Evolutionary conservation across 139 green algal species (phyloP).

Genomic region (Chloropicon primus): DNA sequence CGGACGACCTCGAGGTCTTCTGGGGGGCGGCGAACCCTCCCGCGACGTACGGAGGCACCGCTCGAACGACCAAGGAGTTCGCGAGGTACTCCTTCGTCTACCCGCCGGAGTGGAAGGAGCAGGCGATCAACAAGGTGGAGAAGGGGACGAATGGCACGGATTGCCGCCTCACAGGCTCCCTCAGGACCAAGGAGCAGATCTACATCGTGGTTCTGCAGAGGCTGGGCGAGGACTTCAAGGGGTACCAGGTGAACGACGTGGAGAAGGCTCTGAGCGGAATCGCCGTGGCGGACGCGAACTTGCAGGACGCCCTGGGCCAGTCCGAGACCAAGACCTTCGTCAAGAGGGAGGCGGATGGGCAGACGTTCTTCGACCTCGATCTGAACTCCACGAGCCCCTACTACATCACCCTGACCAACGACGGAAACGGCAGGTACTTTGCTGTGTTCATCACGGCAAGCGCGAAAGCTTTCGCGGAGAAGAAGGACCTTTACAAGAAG

Average conservation of each 20-base stretch:
- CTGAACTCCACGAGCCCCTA: slow-evolving; percentile 25
- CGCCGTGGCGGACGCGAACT: slow-evolving; percentile 71
- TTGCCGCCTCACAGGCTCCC: slow-evolving; percentile 43
- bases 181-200: slow-evolving; percentile 30
- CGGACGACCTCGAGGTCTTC: slow-evolving; percentile 18
- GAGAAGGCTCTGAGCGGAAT: slow-evolving; percentile 64
- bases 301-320: slow-evolving; percentile 44
- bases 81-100: slow-evolving; percentile 67
- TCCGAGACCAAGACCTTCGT: slow-evolving; percentile 19
- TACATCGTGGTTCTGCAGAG: slow-evolving; percentile 63
- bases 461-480: not conserved
- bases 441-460: not conserved
- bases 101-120: slow-evolving; percentile 52
- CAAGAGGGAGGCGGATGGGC: slow-evolving; percentile 35
- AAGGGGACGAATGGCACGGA: slow-evolving; percentile 79
- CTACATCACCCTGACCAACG: not conserved
- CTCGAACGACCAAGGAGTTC: slow-evolving; percentile 51
- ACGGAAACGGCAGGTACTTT: not conserved
- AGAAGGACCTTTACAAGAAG: not conserved
- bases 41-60: slow-evolving; percentile 69
- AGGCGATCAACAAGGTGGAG: slow-evolving; percentile 59
- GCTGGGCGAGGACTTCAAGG: slow-evolving; percentile 70
- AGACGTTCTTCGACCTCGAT: slow-evolving; percentile 62
- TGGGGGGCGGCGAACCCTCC: slow-evolving; percentile 49
- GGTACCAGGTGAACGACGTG: slow-evolving; percentile 53